A percentile compares a stretch with the other conserved stretches of the same genome.
Conservation (phyloP, 352 stramenopile genomes). For the Albugo candida region DNA sequence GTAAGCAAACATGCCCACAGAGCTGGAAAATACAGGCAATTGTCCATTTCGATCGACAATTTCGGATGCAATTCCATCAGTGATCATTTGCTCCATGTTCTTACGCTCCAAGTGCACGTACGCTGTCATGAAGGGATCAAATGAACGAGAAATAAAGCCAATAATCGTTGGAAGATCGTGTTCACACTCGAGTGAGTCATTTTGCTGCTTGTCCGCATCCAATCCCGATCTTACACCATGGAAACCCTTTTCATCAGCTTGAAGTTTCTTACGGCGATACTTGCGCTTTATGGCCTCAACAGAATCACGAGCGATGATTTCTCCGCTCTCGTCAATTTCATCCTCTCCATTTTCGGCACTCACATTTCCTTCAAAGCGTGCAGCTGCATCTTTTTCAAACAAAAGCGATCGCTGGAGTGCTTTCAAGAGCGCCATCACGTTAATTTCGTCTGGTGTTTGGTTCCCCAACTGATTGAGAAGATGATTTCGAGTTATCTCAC, state of each 20-base stretch:
- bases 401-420: slow-evolving; percentile 51
- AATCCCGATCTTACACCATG: slow-evolving; percentile 2
- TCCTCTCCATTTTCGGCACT: slow-evolving; percentile 22
- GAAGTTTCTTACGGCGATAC: slow-evolving; percentile 52
- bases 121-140: slow-evolving; percentile 95
- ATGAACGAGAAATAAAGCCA: slow-evolving; percentile 82
- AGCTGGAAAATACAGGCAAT: slow-evolving; percentile 91
- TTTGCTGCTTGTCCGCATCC: slow-evolving; percentile 36
- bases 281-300: slow-evolving; percentile 57
- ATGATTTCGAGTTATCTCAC: slow-evolving; percentile 64
- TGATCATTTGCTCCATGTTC: slow-evolving; percentile 89
- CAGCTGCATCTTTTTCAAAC: slow-evolving; percentile 55
- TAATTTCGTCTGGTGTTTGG: slow-evolving; percentile 48
- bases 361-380: slow-evolving; percentile 37
- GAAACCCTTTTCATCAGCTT: slow-evolving; percentile 25
- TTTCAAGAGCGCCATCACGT: slow-evolving; percentile 51
- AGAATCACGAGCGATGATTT: slow-evolving; percentile 49
- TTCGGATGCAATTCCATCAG: slow-evolving; percentile 79
- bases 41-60: slow-evolving; percentile 90
- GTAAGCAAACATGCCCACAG: slow-evolving; percentile 96
- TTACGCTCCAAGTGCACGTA: slow-evolving; percentile 93
- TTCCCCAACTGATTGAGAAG: slow-evolving; percentile 42
- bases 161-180: slow-evolving; percentile 39
- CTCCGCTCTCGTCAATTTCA: slow-evolving; percentile 48
- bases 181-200: slow-evolving; percentile 15